Evolutionary conservation across 495 filamentous ascomycete genomes (phyloP).

Genomic region (Aspergillus diversus): DNA sequence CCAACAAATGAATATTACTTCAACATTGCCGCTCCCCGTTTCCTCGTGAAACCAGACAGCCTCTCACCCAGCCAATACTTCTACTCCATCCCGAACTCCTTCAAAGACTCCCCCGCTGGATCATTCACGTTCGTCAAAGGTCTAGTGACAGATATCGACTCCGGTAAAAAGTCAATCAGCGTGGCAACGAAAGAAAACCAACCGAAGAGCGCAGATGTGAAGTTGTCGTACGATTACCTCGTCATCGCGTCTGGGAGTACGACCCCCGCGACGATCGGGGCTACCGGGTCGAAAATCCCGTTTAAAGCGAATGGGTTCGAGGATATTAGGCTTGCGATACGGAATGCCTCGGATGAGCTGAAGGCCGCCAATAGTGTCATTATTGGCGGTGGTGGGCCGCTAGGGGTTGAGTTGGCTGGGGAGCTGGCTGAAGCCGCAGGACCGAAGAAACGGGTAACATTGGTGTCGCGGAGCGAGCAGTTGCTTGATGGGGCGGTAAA

Average conservation of each 20-base stretch:
- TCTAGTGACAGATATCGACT: slow-evolving; percentile 52
- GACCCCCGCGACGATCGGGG: slow-evolving; percentile 48
- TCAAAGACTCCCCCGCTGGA: slow-evolving; percentile 51
- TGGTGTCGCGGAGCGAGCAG: no score
- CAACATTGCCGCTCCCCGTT: slow-evolving; percentile 54
- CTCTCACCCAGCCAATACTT: slow-evolving; percentile 49
- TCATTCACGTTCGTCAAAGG: slow-evolving; percentile 63
- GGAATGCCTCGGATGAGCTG: slow-evolving; percentile 48
- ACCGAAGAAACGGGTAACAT: no score
- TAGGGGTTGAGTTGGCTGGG: no score
- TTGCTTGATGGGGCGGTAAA: no score
- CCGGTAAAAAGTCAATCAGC: slow-evolving; percentile 40
- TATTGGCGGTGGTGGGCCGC: slow-evolving; percentile 58
- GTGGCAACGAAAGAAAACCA: no score
- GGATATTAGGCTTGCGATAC: slow-evolving; percentile 42
- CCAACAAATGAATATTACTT: slow-evolving; percentile 59
- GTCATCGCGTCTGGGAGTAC: slow-evolving; percentile 55
- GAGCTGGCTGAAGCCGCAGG: no score
- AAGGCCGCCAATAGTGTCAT: slow-evolving; percentile 59
- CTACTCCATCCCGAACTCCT: slow-evolving; percentile 52
- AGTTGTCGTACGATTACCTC: slow-evolving; percentile 55
- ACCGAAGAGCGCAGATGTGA: slow-evolving; percentile 35
- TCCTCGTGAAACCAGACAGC: slow-evolving; percentile 45
- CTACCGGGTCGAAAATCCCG: slow-evolving; percentile 48
- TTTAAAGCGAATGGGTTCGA: slow-evolving; percentile 54